Evolutionary conservation across 148 eudicot genomes (phyloP).

Genomic region (Polygonum aviculare): DNA sequence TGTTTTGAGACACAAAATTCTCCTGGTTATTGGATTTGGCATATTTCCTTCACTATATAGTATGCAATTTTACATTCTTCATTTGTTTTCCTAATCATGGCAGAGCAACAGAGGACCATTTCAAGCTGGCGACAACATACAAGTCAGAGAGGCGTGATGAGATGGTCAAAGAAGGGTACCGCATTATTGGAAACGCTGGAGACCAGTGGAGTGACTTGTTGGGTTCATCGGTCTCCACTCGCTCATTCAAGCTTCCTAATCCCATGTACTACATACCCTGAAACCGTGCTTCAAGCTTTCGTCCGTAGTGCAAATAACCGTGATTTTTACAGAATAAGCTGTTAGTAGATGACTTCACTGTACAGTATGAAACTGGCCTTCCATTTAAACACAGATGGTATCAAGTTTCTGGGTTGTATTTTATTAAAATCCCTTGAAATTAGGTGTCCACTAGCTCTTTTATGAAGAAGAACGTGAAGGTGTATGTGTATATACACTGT

Average conservation of each 20-base stretch:
- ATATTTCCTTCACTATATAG: no score
- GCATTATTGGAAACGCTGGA: constrained; percentile 74
- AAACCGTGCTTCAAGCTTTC: background rate
- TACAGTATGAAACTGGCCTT: background rate
- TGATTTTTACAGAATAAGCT: background rate
- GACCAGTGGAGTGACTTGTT: constrained; percentile 94
- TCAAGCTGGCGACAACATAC: constrained; percentile 46
- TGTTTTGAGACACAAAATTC: no score
- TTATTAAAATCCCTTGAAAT: background rate
- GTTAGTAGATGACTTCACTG: background rate
- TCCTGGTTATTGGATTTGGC: no score
- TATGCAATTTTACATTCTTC: background rate
- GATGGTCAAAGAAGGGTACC: constrained; percentile 58
- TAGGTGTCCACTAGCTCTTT: background rate
- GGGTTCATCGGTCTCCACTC: constrained; percentile 47
- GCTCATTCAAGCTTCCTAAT: constrained; percentile 88
- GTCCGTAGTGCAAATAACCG: background rate
- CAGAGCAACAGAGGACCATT: constrained; percentile 58
- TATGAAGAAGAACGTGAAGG: background rate
- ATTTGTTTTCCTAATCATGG: background rate
- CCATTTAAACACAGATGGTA: background rate
- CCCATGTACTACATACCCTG: constrained; percentile 86
- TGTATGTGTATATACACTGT: background rate
- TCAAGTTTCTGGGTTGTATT: constrained; percentile 5
- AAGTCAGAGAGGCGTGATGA: constrained; percentile 75